Conservation (phyloP, 768 basidiomycete species). For the Suillus fuscotomentosus region DNA sequence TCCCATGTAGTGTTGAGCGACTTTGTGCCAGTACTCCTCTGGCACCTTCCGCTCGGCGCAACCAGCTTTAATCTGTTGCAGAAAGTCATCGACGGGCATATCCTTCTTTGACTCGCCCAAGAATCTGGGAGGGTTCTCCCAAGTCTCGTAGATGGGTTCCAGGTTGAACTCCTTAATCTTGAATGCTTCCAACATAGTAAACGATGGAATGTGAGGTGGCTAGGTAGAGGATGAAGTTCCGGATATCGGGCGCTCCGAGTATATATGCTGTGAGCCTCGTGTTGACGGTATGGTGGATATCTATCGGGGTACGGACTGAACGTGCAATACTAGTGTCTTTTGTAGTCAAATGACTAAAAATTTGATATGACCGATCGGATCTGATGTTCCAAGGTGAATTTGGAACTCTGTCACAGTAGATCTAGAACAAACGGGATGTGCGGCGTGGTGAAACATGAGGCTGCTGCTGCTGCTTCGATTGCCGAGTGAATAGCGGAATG, state of each 20-base stretch:
- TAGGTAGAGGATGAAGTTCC: background rate
- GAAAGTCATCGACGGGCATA: slow-evolving; percentile 68
- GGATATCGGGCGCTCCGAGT: background rate
- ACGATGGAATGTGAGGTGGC: background rate
- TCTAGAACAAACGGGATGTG: background rate
- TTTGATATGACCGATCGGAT: slow-evolving; percentile 1
- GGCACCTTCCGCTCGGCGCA: slow-evolving; percentile 70
- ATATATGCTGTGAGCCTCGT: slow-evolving; percentile 1
- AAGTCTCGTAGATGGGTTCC: slow-evolving; percentile 61
- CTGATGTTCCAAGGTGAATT: slow-evolving; percentile 1
- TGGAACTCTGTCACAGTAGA: background rate
- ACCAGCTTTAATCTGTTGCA: slow-evolving; percentile 69
- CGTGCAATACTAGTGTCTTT: background rate
- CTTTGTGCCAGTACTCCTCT: slow-evolving; percentile 81
- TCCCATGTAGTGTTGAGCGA: slow-evolving; percentile 75
- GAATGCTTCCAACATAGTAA: slow-evolving; percentile 67
- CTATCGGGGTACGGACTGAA: background rate
- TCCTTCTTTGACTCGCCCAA: slow-evolving; percentile 70
- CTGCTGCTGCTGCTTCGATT: background rate
- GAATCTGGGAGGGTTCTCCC: slow-evolving; percentile 68
- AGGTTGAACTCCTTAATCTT: slow-evolving; percentile 78
- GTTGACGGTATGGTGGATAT: background rate
- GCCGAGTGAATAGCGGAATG: background rate
- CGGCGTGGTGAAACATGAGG: background rate
- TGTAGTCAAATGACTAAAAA: background rate